Conservation (phyloP, 192 early-diverging fungal species). For the Allomyces macrogynus region DNA sequence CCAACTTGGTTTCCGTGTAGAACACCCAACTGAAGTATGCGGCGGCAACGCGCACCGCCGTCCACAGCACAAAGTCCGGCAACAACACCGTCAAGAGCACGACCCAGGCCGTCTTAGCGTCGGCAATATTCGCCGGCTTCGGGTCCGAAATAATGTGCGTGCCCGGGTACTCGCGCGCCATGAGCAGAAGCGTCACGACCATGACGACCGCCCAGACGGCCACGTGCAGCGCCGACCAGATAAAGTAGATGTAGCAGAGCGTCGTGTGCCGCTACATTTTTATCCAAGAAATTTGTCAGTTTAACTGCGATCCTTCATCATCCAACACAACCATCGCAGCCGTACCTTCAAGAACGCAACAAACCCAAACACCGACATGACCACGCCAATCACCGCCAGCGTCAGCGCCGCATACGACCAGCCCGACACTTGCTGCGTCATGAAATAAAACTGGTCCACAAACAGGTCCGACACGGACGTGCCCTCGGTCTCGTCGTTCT, state of each 20-base stretch:
- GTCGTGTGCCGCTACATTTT: neutral
- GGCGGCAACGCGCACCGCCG: neutral
- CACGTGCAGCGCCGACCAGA: neutral
- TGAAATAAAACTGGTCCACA: neutral
- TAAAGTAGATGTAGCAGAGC: neutral
- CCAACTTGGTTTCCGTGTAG: neutral
- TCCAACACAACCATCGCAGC: no score
- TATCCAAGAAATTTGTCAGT: no score
- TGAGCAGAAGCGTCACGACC: neutral
- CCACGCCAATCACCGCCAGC: neutral
- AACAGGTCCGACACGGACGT: neutral
- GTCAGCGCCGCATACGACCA: neutral
- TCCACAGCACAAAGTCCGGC: neutral
- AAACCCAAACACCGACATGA: conserved; percentile 1
- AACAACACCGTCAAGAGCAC: neutral
- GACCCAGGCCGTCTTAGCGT: neutral
- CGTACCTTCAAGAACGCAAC: neutral
- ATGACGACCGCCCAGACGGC: neutral
- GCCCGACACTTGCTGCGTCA: neutral
- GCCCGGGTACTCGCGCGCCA: neutral
- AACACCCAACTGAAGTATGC: neutral
- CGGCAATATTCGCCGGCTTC: neutral
- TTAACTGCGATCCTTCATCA: no score
- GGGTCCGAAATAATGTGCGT: neutral
- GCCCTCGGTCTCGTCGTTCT: neutral